A percentile compares a stretch with the other conserved stretches of the same genome.
Evolutionary conservation across 2,329 filamentous ascomycete genomes (phyloP).

Genomic region (Fusarium tjaetaba): DNA sequence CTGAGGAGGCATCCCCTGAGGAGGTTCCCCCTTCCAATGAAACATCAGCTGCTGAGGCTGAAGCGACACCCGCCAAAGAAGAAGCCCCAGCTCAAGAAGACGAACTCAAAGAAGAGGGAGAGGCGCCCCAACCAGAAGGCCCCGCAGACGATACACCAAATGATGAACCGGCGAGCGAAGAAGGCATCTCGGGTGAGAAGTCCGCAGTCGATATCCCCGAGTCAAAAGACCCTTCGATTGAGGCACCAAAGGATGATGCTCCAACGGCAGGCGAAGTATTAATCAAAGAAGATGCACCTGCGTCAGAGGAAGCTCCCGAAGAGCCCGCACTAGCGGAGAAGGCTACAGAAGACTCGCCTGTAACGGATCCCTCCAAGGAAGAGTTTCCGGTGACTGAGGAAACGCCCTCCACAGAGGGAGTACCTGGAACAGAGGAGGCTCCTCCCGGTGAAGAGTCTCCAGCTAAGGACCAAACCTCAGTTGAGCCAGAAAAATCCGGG

Average conservation of each 20-base stretch:
- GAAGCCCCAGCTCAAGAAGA: slow-evolving; percentile 3
- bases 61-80: slow-evolving; percentile 6
- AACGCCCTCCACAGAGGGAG: background rate
- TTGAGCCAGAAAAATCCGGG: background rate
- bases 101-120: slow-evolving; percentile 1
- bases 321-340: background rate
- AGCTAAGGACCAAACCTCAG: background rate
- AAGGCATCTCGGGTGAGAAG: background rate
- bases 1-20: background rate
- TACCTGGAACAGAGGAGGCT: background rate
- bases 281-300: background rate
- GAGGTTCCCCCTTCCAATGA: slow-evolving; percentile 9
- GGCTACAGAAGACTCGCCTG: background rate
- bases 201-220: background rate
- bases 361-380: background rate
- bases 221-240: background rate
- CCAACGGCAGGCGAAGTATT: background rate
- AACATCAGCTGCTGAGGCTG: background rate
- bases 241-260: background rate
- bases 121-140: slow-evolving; percentile 5
- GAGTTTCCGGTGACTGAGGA: slow-evolving; percentile 1
- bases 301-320: background rate
- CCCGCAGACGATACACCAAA: slow-evolving; percentile 9
- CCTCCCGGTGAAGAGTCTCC: slow-evolving; percentile 1
- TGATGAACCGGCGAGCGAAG: slow-evolving; percentile 7